A percentile compares a stretch with the other conserved stretches of the same genome.
phyloP scores from a whole-genome alignment of 305 asterid genomes.

The Fraxinus baroniana region DNA sequence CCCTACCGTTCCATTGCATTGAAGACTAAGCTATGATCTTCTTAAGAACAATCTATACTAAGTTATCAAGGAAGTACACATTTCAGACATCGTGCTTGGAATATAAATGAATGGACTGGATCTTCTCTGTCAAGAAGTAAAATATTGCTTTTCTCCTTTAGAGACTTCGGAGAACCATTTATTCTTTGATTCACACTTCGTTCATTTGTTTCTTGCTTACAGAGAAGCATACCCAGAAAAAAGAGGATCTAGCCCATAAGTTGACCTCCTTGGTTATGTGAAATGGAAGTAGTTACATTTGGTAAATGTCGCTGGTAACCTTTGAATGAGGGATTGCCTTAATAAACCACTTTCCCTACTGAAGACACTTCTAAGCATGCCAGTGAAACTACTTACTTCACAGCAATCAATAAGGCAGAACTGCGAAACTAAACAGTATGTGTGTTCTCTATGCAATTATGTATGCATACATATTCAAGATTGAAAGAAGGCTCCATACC shows the following conservation, averaged over 20 bases:
- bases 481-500: constrained; percentile 45
- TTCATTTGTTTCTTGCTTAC: not conserved
- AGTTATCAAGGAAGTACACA: not conserved
- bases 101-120: not conserved
- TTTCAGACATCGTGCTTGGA: not conserved
- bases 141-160: not conserved
- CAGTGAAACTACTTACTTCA: constrained; percentile 5
- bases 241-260: not conserved
- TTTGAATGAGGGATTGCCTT: not conserved
- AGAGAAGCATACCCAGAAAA: not conserved
- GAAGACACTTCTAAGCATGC: not conserved
- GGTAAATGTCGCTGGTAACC: not conserved
- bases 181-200: not conserved
- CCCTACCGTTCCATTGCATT: not conserved
- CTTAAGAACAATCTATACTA: not conserved
- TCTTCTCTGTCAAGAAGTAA: not conserved
- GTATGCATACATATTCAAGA: constrained; percentile 16
- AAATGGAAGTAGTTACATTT: not conserved
- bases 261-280: not conserved
- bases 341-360: not conserved
- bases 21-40: not conserved
- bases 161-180: not conserved
- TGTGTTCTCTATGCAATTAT: not conserved
- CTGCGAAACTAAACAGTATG: not conserved
- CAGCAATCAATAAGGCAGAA: not conserved